phyloP scores from a whole-genome alignment of 2,329 filamentous ascomycete genomes.

The Ophiocordyceps camponoti-saundersi region DNA sequence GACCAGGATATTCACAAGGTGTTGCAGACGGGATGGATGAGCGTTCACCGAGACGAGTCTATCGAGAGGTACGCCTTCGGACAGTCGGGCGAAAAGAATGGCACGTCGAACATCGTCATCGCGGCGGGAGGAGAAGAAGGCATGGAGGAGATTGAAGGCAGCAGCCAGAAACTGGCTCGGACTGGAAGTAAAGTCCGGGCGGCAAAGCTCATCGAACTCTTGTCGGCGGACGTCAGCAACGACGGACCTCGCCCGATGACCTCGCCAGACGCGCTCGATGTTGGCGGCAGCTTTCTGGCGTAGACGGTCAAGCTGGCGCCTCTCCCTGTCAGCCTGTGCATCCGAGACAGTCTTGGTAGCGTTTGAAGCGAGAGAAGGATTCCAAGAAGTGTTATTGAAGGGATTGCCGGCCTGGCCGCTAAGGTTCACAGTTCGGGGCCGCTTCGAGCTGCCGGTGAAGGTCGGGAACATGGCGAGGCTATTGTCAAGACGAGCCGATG shows the following conservation, averaged over 20 bases:
- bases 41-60: slow-evolving; percentile 15
- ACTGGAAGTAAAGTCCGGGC: slow-evolving; percentile 14
- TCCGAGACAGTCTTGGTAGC: slow-evolving; percentile 65
- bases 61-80: slow-evolving; percentile 17
- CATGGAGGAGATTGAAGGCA: slow-evolving; percentile 30
- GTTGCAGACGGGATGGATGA: slow-evolving; percentile 13
- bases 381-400: slow-evolving; percentile 49
- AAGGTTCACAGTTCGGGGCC: slow-evolving; percentile 83
- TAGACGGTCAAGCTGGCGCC: slow-evolving; percentile 66
- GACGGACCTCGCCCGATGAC: slow-evolving; percentile 43
- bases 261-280: slow-evolving; percentile 73
- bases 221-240: slow-evolving; percentile 40
- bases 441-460: slow-evolving; percentile 76
- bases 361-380: slow-evolving; percentile 37
- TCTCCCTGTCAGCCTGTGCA: slow-evolving; percentile 71
- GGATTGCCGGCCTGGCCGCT: slow-evolving; percentile 72
- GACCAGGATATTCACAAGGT: slow-evolving; percentile 20
- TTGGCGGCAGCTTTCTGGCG: slow-evolving; percentile 54
- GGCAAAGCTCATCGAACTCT: slow-evolving; percentile 46
- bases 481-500: slow-evolving; percentile 1
- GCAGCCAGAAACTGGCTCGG: slow-evolving; percentile 17
- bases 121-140: slow-evolving; percentile 27
- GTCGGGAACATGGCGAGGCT: slow-evolving; percentile 59
- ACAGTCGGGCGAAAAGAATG: slow-evolving; percentile 25
- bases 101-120: slow-evolving; percentile 32